Conservation (phyloP, 177 flowering plant genomes). For the Vitis hybrid region DNA sequence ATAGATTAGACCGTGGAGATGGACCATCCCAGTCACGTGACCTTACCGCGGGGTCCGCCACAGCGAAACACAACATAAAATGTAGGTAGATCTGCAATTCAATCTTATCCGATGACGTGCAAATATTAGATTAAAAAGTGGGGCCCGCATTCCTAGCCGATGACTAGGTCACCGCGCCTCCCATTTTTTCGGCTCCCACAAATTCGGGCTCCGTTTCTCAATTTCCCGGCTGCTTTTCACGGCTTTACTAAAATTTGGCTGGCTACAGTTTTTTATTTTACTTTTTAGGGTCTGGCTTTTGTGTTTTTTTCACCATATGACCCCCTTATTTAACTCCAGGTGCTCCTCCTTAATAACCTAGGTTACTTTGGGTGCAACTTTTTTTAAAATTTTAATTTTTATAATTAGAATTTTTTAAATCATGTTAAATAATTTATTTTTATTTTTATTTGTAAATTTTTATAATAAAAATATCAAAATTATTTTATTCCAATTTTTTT, state of each 20-base stretch:
- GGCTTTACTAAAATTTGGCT: conserved; percentile 1
- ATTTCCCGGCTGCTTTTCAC: not conserved
- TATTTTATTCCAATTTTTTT: no score
- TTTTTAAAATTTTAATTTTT: no score
- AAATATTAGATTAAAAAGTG: not conserved
- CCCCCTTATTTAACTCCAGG: no score
- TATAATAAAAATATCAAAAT: no score
- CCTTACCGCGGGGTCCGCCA: not conserved
- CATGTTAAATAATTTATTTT: no score
- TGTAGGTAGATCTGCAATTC: conserved; percentile 8
- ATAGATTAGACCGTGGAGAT: not conserved
- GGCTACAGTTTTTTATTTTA: not conserved
- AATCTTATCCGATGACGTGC: conserved; percentile 27
- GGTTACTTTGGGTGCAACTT: no score
- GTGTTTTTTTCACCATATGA: no score
- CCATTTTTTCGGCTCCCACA: not conserved
- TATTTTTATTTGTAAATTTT: no score
- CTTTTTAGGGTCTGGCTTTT: no score
- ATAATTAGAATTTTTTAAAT: no score
- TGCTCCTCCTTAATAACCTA: no score
- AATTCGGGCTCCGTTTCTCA: not conserved
- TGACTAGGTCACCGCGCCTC: conserved; percentile 5
- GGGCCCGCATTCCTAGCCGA: conserved; percentile 1
- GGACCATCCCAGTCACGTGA: conserved; percentile 21
- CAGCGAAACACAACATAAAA: not conserved